Conservation (phyloP, 2,329 filamentous ascomycete species). For the Aspergillus terreus region DNA sequence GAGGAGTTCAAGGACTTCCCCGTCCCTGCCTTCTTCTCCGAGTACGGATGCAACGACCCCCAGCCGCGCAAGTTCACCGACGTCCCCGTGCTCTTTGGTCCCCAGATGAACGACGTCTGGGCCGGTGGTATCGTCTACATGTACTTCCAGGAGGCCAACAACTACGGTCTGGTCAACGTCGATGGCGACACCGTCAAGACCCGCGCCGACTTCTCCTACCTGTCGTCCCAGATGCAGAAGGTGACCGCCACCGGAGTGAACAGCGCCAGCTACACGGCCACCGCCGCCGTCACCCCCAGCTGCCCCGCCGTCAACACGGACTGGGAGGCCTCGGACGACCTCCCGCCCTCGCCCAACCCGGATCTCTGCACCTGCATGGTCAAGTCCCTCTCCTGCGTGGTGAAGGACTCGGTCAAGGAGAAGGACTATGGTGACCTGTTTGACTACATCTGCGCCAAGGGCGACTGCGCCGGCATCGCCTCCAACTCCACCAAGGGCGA, state of each 20-base stretch:
- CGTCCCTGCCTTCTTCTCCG: conserved; percentile 95
- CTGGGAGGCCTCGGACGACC: conserved; percentile 67
- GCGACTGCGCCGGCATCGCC: conserved; percentile 38
- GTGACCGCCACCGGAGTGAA: conserved; percentile 64
- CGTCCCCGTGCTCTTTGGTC: conserved; percentile 73
- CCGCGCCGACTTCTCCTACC: conserved; percentile 69
- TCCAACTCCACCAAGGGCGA: conserved; percentile 37
- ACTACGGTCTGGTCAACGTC: conserved; percentile 69
- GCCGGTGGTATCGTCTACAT: conserved; percentile 98
- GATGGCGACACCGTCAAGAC: conserved; percentile 61
- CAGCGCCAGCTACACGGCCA: conserved; percentile 66
- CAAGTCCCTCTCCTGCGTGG: conserved; percentile 66
- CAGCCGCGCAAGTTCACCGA: conserved; percentile 78
- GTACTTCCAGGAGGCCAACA: conserved; percentile 89
- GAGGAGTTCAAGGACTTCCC: conserved; percentile 85
- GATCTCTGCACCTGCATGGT: conserved; percentile 84
- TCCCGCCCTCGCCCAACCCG: conserved; percentile 79
- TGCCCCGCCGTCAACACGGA: conserved; percentile 65
- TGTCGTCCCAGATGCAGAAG: conserved; percentile 66
- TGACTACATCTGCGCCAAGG: conserved; percentile 42
- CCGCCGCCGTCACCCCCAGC: conserved; percentile 61
- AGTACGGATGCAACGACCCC: conserved; percentile 88
- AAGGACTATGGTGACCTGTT: conserved; percentile 63
- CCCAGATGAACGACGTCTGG: conserved; percentile 80
- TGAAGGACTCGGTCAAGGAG: conserved; percentile 55